phyloP scores from a whole-genome alignment of 768 basidiomycete genomes.

The Cantharellus cinnabarinus region DNA sequence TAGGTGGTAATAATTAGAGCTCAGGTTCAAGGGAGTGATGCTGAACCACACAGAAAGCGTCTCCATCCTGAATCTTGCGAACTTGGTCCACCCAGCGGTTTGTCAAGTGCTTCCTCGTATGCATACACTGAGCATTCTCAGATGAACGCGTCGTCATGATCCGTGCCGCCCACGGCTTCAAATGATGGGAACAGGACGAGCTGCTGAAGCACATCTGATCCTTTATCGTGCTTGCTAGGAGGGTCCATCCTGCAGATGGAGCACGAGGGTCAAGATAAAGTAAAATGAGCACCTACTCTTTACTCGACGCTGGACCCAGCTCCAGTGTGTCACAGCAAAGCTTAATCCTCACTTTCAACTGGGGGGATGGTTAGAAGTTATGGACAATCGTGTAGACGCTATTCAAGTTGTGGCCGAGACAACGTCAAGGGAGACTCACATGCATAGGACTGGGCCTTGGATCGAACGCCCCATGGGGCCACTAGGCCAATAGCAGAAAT shows the following conservation, averaged over 20 bases:
- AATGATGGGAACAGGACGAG: constrained; percentile 31
- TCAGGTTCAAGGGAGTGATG: constrained; percentile 29
- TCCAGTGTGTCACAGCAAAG: constrained; percentile 39
- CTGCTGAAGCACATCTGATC: constrained; percentile 11
- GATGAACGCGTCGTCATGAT: constrained; percentile 42
- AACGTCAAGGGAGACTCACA: constrained; percentile 22
- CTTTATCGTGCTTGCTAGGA: constrained; percentile 21
- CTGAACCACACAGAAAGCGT: constrained; percentile 54
- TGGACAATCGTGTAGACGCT: constrained; percentile 47
- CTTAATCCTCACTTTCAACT: constrained; percentile 19
- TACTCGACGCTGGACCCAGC: constrained; percentile 30
- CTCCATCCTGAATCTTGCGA: constrained; percentile 21
- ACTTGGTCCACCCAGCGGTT: constrained; percentile 24
- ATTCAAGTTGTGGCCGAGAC: constrained; percentile 12
- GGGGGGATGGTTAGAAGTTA: not conserved
- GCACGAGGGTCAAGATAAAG: not conserved
- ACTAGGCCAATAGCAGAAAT: constrained; percentile 43
- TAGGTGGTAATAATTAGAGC: not conserved
- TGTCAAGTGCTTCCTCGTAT: constrained; percentile 49
- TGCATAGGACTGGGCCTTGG: constrained; percentile 39
- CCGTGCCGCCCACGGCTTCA: constrained; percentile 51
- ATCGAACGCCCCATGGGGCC: constrained; percentile 19
- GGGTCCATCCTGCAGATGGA: too few species aligned
- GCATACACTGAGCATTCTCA: constrained; percentile 40
- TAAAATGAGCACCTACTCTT: constrained; percentile 27